phyloP scores from a whole-genome alignment of 768 basidiomycete genomes.

The Pulveroboletus sp. region DNA sequence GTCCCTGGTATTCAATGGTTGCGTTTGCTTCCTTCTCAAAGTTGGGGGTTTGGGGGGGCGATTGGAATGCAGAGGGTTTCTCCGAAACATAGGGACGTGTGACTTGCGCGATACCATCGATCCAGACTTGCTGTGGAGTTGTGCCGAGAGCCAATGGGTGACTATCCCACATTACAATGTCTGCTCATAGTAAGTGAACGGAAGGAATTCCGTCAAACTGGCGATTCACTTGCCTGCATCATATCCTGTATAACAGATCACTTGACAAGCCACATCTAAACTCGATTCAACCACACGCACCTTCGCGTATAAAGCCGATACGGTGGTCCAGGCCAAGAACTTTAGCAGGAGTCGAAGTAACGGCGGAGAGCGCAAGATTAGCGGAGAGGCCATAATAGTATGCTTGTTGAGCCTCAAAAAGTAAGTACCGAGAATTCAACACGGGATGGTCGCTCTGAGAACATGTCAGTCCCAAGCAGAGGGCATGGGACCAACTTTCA shows the following conservation, averaged over 20 bases:
- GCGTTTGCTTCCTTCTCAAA: conserved; percentile 61
- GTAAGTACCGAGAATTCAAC: conserved; percentile 49
- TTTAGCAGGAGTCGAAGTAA: conserved; percentile 67
- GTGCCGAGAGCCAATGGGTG: conserved; percentile 77
- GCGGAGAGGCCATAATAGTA: conserved; percentile 67
- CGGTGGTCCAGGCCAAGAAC: conserved; percentile 73
- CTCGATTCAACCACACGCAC: conserved; percentile 22
- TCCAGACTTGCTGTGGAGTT: conserved; percentile 75
- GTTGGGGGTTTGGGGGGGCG: conserved; percentile 49
- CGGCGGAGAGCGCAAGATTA: conserved; percentile 61
- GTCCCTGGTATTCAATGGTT: conserved; percentile 60
- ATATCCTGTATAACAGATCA: conserved; percentile 41
- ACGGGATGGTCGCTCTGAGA: conserved; percentile 51
- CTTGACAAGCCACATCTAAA: neutral
- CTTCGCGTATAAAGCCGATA: conserved; percentile 56
- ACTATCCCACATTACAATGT: conserved; percentile 71
- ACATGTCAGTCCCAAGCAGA: conserved; percentile 5
- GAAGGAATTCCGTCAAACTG: neutral
- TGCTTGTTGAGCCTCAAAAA: conserved; percentile 60
- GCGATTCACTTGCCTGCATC: conserved; percentile 51
- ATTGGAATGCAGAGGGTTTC: conserved; percentile 55
- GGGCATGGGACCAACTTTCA: conserved; percentile 22
- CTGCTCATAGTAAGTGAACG: conserved; percentile 28
- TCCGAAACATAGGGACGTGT: conserved; percentile 39
- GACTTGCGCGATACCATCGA: conserved; percentile 79